phyloP scores from a whole-genome alignment of 441 rosid genomes.

The Cnidoscolus chayamansa region DNA sequence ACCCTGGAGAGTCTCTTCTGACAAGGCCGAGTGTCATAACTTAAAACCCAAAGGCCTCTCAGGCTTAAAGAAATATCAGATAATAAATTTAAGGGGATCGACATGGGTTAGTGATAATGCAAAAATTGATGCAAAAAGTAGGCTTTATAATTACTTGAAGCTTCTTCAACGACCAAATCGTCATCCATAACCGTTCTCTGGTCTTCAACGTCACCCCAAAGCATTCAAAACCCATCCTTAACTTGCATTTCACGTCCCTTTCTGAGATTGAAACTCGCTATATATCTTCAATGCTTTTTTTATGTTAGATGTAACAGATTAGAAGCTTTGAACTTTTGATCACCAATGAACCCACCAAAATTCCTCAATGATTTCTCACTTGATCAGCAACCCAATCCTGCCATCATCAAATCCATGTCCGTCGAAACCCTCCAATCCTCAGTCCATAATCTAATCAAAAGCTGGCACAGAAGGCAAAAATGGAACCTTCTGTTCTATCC shows the following conservation, averaged over 20 bases:
- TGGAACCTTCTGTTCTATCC: conserved; percentile 41
- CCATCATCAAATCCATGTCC: conserved; percentile 22
- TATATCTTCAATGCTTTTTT: background rate
- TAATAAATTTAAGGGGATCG: no score
- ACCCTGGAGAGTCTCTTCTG: no score
- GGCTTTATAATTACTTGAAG: conserved; percentile 17
- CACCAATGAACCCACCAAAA: background rate
- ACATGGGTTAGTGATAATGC: no score
- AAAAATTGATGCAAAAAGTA: background rate
- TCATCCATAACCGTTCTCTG: conserved; percentile 11
- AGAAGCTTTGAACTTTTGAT: no score
- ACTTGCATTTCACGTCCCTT: conserved; percentile 9
- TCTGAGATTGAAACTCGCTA: background rate
- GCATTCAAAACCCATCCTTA: background rate
- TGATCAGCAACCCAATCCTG: conserved; percentile 4
- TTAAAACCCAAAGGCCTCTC: no score
- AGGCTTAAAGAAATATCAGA: no score
- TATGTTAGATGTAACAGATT: no score
- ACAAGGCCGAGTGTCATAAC: no score
- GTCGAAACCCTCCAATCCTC: conserved; percentile 41
- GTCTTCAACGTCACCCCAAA: conserved; percentile 27
- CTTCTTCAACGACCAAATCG: conserved; percentile 11
- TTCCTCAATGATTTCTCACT: conserved; percentile 5
- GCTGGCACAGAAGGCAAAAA: conserved; percentile 44
- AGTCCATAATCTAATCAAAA: conserved; percentile 42